Evolutionary conservation across 495 filamentous ascomycete genomes (phyloP).

Genomic region (Chaetomium fimeti): DNA sequence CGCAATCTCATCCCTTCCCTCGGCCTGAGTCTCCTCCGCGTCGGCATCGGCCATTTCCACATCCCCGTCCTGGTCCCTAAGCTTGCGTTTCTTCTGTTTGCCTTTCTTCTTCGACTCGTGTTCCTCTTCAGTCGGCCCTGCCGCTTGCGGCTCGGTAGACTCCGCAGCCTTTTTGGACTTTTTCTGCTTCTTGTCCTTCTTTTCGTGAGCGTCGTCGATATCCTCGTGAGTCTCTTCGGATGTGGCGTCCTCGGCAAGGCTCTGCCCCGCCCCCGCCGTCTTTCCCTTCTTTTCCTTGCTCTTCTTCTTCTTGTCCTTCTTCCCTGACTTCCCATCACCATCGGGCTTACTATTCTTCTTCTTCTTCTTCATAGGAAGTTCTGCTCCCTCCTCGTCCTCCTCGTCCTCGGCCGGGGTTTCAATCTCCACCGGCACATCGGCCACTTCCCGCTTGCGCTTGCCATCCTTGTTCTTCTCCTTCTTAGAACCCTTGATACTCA

Average conservation of each 20-base stretch:
- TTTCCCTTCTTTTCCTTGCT: conserved; percentile 12
- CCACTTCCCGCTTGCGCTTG: conserved; percentile 20
- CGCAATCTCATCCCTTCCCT: conserved; percentile 10
- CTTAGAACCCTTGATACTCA: conserved; percentile 18
- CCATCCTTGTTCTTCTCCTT: conserved; percentile 26
- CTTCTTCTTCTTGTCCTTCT: conserved; percentile 22
- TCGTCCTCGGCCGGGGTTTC: conserved; percentile 22
- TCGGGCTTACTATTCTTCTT: conserved; percentile 34
- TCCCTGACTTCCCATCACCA: conserved; percentile 19
- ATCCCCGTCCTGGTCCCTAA: conserved; percentile 18
- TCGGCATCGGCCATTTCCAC: conserved; percentile 11
- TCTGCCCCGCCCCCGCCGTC: conserved; percentile 6
- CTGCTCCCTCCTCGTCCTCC: conserved; percentile 16
- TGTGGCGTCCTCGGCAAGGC: neutral
- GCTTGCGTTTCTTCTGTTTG: neutral
- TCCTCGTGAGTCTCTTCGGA: neutral
- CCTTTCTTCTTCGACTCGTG: conserved; percentile 5
- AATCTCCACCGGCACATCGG: conserved; percentile 13
- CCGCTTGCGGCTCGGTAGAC: neutral
- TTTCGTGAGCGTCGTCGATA: neutral
- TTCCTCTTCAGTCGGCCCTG: neutral
- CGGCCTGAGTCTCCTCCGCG: conserved; percentile 7
- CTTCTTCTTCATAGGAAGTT: conserved; percentile 37
- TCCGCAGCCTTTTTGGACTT: conserved; percentile 18
- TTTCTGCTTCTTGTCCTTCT: conserved; percentile 6